Percentiles rank a stretch among this genome's conserved stretches.
phyloP scores from a whole-genome alignment of 2,329 filamentous ascomycete genomes.

The Trichophyton rubrum region DNA sequence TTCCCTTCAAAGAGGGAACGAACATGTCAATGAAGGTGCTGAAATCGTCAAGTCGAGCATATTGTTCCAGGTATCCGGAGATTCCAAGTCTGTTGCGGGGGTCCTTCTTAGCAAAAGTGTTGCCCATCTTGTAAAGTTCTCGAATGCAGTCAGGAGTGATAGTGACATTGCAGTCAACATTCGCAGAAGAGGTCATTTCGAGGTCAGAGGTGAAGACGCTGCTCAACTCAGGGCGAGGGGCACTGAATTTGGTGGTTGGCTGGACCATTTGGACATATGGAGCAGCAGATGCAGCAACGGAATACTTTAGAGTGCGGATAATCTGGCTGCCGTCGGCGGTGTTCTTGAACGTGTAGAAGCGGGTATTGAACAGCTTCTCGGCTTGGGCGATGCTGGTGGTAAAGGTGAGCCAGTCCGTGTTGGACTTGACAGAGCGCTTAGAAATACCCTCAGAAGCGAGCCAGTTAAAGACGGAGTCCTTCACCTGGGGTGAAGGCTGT shows the following conservation, averaged over 20 bases:
- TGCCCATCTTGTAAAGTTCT: conserved; percentile 37
- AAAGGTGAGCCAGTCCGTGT: conserved; percentile 52
- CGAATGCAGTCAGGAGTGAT: conserved; percentile 40
- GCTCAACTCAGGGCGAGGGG: conserved; percentile 33
- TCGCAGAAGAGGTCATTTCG: conserved; percentile 7
- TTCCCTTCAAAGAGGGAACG: conserved; percentile 40
- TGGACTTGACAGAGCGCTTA: conserved; percentile 34
- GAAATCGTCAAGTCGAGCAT: conserved; percentile 44
- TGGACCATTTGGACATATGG: conserved; percentile 50
- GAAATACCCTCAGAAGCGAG: conserved; percentile 40
- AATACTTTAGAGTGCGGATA: conserved; percentile 48
- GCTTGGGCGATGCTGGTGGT: conserved; percentile 6
- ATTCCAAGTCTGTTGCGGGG: conserved; percentile 33
- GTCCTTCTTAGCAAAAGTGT: conserved; percentile 24
- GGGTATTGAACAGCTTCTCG: conserved; percentile 10
- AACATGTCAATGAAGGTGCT: conserved; percentile 44
- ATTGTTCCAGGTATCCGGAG: conserved; percentile 40
- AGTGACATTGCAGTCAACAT: conserved; percentile 26
- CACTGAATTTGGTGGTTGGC: conserved; percentile 51
- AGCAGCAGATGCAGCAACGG: conserved; percentile 45
- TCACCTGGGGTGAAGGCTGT: conserved; percentile 39
- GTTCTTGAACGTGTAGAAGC: conserved; percentile 8
- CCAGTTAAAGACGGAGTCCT: conserved; percentile 43
- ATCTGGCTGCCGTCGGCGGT: conserved; percentile 43
- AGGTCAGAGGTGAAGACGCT: conserved; percentile 19